A percentile compares a stretch with the other conserved stretches of the same genome.
These are phyloP conservation scores for Vinca major DNA, from an alignment of 305 asterid species.

Conservation along the genomic window DNA sequence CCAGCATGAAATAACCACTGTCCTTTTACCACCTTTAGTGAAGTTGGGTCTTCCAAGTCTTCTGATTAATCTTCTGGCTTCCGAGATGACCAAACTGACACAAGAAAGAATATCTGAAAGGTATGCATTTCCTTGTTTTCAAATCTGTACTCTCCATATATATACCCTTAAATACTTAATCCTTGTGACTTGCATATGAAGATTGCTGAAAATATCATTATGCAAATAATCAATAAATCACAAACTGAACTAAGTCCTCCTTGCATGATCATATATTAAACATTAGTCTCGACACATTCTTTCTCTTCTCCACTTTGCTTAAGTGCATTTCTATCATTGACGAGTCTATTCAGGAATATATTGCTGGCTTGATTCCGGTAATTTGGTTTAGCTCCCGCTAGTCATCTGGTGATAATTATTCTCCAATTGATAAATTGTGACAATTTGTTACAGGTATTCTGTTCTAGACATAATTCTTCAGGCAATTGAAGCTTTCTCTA, in stretches of 20 bases:
- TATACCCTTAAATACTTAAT: not conserved
- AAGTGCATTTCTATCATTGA: not conserved
- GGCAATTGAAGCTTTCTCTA: slow-evolving; percentile 71
- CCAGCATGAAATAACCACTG: slow-evolving; percentile 42
- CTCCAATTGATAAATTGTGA: slow-evolving; percentile 12
- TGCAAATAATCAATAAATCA: not conserved
- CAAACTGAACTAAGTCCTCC: not conserved
- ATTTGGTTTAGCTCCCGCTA: not conserved
- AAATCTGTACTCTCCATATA: slow-evolving; percentile 6
- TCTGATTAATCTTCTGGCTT: slow-evolving; percentile 60
- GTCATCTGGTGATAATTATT: slow-evolving; percentile 10
- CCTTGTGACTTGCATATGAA: not conserved
- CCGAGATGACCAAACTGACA: slow-evolving; percentile 59
- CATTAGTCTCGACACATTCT: too few relatives aligned
- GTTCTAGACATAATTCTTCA: slow-evolving; percentile 69
- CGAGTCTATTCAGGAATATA: not conserved
- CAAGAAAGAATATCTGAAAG: slow-evolving; percentile 62
- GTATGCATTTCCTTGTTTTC: slow-evolving; percentile 32
- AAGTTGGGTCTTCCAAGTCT: slow-evolving; percentile 53
- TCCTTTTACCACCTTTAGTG: slow-evolving; percentile 59
- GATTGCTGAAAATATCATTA: not conserved
- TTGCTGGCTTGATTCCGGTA: not conserved
- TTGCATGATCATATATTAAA: not conserved
- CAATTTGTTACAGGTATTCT: slow-evolving; percentile 43
- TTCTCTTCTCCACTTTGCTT: slow-evolving; percentile 1